A percentile compares a stretch with the other conserved stretches of the same genome.
Evolutionary conservation across 441 rosid species (phyloP).

Genomic region (Populus hybrid): DNA sequence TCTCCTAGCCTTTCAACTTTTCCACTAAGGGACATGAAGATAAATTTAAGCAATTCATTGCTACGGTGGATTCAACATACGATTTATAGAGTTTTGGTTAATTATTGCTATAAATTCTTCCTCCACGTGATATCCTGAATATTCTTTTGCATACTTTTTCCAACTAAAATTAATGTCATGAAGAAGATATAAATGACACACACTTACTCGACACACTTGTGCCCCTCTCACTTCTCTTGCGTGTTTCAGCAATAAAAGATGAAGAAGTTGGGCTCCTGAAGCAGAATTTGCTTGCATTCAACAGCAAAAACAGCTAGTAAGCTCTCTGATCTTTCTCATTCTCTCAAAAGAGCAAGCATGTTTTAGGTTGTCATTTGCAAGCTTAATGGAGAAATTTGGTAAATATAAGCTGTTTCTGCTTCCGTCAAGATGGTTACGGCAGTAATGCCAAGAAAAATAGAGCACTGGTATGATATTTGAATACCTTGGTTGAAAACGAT

Average conservation of each 20-base stretch:
- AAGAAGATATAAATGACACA: too few species aligned
- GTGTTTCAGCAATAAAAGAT: neutral
- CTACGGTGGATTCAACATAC: too few species aligned
- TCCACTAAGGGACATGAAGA: too few species aligned
- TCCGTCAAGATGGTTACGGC: conserved; percentile 10
- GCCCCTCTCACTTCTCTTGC: neutral
- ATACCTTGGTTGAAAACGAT: conserved; percentile 26
- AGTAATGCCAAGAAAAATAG: conserved; percentile 14
- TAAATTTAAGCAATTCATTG: too few species aligned
- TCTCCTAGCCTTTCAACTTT: too few species aligned
- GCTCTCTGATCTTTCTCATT: neutral
- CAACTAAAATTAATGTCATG: neutral
- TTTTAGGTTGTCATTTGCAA: neutral
- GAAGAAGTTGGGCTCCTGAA: neutral
- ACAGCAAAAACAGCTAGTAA: neutral
- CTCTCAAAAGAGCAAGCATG: neutral
- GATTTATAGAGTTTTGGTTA: too few species aligned
- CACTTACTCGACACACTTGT: too few species aligned
- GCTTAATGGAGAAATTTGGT: neutral
- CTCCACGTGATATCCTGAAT: too few species aligned
- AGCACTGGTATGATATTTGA: conserved; percentile 11
- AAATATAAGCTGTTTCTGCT: neutral
- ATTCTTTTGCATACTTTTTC: neutral
- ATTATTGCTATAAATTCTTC: too few species aligned
- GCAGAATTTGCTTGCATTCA: neutral